Conservation (phyloP, 2,329 filamentous ascomycete genomes). For the Scorias spongiosa region DNA sequence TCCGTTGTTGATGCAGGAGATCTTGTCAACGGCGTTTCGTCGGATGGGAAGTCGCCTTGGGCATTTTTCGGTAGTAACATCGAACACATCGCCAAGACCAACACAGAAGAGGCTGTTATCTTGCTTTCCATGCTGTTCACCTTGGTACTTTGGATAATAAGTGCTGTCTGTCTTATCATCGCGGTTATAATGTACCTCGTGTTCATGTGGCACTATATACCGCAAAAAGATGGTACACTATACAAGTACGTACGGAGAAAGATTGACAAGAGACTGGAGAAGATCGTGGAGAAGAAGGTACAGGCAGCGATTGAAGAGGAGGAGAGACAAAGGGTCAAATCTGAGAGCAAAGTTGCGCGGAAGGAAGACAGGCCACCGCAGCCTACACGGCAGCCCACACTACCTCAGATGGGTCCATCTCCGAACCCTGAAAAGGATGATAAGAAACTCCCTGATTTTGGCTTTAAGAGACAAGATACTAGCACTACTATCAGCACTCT, state of each 20-base stretch:
- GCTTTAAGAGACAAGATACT: slow-evolving; percentile 21
- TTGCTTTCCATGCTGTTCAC: slow-evolving; percentile 89
- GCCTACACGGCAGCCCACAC: slow-evolving; percentile 45
- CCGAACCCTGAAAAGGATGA: slow-evolving; percentile 36
- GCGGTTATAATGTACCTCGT: slow-evolving; percentile 67
- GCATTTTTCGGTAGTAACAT: slow-evolving; percentile 75
- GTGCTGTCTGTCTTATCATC: slow-evolving; percentile 55
- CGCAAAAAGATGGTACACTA: slow-evolving; percentile 62
- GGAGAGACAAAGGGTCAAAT: slow-evolving; percentile 38
- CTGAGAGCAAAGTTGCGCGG: slow-evolving; percentile 39
- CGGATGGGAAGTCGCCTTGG: slow-evolving; percentile 46
- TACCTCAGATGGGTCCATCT: slow-evolving; percentile 46
- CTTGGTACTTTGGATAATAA: slow-evolving; percentile 74
- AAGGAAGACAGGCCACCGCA: slow-evolving; percentile 34
- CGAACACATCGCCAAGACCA: slow-evolving; percentile 51
- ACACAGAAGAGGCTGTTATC: slow-evolving; percentile 66
- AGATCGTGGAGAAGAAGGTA: slow-evolving; percentile 73
- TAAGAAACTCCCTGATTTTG: slow-evolving; percentile 24
- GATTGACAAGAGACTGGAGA: slow-evolving; percentile 69
- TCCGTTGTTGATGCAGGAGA: slow-evolving; percentile 67
- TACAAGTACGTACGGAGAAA: slow-evolving; percentile 81
- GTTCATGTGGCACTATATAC: slow-evolving; percentile 89
- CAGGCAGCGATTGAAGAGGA: slow-evolving; percentile 78
- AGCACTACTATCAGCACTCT: slow-evolving; percentile 23
- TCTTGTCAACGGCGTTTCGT: slow-evolving; percentile 40